Evolutionary conservation across 2,329 filamentous ascomycete species (phyloP).

Genomic region (Fusarium decemcellulare): DNA sequence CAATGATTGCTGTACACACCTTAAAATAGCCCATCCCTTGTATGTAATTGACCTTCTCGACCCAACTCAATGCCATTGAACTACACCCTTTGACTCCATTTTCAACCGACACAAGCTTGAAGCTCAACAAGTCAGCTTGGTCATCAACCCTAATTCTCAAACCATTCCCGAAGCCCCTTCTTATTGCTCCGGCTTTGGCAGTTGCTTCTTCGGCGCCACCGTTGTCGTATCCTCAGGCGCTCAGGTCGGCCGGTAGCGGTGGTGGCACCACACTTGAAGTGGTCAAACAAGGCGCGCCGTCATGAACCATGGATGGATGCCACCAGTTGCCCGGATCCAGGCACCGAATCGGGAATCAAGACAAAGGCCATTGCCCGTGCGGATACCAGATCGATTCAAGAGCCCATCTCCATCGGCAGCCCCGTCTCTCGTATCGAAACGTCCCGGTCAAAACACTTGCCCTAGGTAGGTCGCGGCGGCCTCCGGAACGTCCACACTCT

Average conservation of each 20-base stretch:
- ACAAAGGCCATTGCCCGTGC: slow-evolving; percentile 8
- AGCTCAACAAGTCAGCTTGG: background rate
- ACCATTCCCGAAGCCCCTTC: background rate
- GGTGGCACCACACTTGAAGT: slow-evolving; percentile 20
- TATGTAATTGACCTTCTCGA: background rate
- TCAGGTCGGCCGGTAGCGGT: slow-evolving; percentile 10
- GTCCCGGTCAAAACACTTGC: background rate
- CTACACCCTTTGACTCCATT: too few relatives aligned
- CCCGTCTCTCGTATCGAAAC: slow-evolving; percentile 1
- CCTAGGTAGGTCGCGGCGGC: background rate
- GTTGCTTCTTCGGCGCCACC: slow-evolving; percentile 1
- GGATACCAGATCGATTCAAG: slow-evolving; percentile 2
- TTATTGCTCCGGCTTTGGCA: slow-evolving; percentile 6
- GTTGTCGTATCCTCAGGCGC: background rate
- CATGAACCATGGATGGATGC: slow-evolving; percentile 26
- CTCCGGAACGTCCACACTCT: background rate
- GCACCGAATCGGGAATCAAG: slow-evolving; percentile 11
- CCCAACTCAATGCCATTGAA: background rate
- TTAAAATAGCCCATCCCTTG: slow-evolving; percentile 35
- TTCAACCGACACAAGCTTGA: background rate
- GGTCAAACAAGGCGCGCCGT: slow-evolving; percentile 32
- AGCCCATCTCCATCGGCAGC: slow-evolving; percentile 11
- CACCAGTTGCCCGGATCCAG: slow-evolving; percentile 32
- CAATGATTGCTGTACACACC: slow-evolving; percentile 14
- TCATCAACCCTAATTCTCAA: slow-evolving; percentile 1